phyloP scores from a whole-genome alignment of 73 alveolate genomes.

The Paramecium sonneborni region DNA sequence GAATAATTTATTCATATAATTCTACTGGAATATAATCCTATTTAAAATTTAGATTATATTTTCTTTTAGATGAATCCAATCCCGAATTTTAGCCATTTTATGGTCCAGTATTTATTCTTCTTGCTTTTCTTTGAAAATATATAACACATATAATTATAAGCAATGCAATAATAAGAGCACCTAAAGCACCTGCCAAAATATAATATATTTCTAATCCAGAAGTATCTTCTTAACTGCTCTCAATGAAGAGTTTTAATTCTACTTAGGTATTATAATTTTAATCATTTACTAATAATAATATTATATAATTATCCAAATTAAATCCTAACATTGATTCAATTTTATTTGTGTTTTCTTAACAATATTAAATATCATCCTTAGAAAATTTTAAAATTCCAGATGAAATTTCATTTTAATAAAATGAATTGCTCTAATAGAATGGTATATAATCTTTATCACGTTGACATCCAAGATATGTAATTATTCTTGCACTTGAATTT shows the following conservation, averaged over 20 bases:
- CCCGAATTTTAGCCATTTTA: background rate
- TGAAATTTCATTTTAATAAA: background rate
- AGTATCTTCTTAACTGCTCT: background rate
- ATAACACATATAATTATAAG: background rate
- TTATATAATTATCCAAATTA: background rate
- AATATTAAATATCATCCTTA: background rate
- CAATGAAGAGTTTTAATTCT: background rate
- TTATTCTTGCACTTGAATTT: background rate
- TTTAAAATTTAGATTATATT: background rate
- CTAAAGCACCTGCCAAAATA: slow-evolving; percentile 4
- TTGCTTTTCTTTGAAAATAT: background rate
- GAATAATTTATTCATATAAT: background rate
- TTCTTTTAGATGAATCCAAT: background rate
- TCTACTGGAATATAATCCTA: background rate
- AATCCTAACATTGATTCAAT: background rate
- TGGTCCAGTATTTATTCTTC: background rate
- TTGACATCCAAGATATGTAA: background rate
- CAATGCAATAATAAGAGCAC: background rate
- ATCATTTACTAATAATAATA: background rate
- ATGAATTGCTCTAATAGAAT: background rate
- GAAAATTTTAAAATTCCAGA: background rate
- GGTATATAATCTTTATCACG: background rate
- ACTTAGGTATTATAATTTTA: background rate
- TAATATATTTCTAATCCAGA: background rate
- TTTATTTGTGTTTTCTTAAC: background rate